Evolutionary conservation across 495 filamentous ascomycete species (phyloP).

Genomic region (Tetracladium setigerum): DNA sequence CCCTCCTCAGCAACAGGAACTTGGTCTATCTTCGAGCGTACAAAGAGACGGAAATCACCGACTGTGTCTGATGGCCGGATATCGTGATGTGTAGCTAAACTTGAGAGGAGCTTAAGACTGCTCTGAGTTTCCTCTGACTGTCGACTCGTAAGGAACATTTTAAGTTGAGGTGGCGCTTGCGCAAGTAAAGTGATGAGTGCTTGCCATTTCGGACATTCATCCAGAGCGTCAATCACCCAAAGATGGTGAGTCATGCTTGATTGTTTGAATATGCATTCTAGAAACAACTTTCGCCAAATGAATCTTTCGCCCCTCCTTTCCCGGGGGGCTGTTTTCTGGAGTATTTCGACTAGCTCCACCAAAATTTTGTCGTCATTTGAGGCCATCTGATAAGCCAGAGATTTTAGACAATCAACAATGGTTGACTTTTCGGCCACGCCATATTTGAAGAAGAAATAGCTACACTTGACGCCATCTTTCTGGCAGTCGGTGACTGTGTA

Average conservation of each 20-base stretch:
- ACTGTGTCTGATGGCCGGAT: conserved; percentile 17
- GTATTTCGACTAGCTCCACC: conserved; percentile 19
- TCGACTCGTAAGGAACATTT: conserved; percentile 11
- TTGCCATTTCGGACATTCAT: conserved; percentile 24
- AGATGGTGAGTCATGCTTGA: conserved; percentile 19
- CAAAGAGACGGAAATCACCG: conserved; percentile 18
- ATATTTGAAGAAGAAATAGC: conserved; percentile 32
- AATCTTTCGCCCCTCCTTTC: conserved; percentile 21
- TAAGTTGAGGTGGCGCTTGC: background rate
- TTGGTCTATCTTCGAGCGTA: conserved; percentile 14
- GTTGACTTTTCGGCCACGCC: conserved; percentile 22
- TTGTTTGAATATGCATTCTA: conserved; percentile 22
- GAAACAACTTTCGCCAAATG: conserved; percentile 35
- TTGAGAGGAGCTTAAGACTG: background rate
- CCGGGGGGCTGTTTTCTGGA: conserved; percentile 14
- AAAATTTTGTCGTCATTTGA: conserved; percentile 4
- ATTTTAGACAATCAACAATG: conserved; percentile 24
- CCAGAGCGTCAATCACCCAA: conserved; percentile 38
- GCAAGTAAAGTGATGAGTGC: conserved; percentile 2
- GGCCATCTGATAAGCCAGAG: conserved; percentile 36
- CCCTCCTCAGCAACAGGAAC: conserved; percentile 12
- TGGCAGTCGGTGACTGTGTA: conserved; percentile 20
- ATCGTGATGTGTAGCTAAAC: background rate
- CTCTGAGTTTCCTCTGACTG: background rate
- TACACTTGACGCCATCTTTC: conserved; percentile 11